phyloP scores from a whole-genome alignment of 768 basidiomycete species.

The Boletellus ananiceps region DNA sequence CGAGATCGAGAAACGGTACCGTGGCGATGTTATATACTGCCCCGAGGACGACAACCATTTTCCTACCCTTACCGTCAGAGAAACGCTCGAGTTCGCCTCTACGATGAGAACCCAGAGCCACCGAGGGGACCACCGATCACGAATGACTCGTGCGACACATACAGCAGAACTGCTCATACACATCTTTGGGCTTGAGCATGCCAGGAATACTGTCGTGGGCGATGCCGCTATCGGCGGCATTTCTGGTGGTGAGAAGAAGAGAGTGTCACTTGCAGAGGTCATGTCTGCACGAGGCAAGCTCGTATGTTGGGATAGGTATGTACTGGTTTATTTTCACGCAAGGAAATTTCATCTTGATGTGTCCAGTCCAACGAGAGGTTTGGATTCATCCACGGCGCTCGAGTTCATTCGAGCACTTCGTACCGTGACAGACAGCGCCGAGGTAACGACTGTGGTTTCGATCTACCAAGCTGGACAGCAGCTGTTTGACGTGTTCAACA shows the following conservation, averaged over 20 bases:
- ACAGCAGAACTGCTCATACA: constrained; percentile 50
- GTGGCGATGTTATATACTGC: constrained; percentile 44
- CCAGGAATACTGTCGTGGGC: constrained; percentile 68
- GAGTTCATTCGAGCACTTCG: constrained; percentile 69
- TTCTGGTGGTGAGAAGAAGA: constrained; percentile 74
- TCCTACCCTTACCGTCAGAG: constrained; percentile 52
- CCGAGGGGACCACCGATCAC: constrained; percentile 18
- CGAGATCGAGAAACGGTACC: constrained; percentile 43
- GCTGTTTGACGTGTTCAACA: constrained; percentile 62
- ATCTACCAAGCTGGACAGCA: constrained; percentile 82
- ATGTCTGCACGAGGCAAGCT: constrained; percentile 59
- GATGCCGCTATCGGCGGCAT: constrained; percentile 73
- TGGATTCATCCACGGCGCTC: constrained; percentile 66
- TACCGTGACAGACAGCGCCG: constrained; percentile 52
- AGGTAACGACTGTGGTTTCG: constrained; percentile 65
- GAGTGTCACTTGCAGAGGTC: constrained; percentile 75
- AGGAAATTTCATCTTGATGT: not conserved
- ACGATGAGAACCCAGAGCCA: constrained; percentile 42
- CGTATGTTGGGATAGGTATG: constrained; percentile 75
- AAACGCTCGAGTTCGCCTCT: constrained; percentile 50
- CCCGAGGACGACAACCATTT: constrained; percentile 83
- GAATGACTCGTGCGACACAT: constrained; percentile 25
- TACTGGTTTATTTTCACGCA: not conserved
- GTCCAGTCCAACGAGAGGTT: constrained; percentile 57
- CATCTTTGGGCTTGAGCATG: constrained; percentile 74